Evolutionary conservation across 495 filamentous ascomycete genomes (phyloP).

Genomic region (Podospora pseudopauciseta): DNA sequence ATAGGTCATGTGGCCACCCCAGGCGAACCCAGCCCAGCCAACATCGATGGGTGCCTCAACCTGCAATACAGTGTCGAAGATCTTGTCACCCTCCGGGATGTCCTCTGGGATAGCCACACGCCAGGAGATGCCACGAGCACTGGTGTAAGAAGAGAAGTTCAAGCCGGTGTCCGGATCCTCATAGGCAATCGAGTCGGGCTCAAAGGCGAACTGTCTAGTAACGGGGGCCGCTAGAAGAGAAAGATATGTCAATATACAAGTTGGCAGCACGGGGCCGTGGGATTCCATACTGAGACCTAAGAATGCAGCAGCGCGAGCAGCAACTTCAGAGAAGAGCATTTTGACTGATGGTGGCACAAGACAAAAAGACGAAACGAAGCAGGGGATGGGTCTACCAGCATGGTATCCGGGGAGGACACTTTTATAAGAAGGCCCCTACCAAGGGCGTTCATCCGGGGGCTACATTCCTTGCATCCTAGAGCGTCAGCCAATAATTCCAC

Average conservation of each 20-base stretch:
- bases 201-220: conserved; percentile 26
- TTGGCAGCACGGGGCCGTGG: background rate
- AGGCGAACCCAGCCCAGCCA: conserved; percentile 46
- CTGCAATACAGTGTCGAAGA: conserved; percentile 44
- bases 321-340: conserved; percentile 24
- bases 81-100: conserved; percentile 26
- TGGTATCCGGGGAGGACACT: conserved; percentile 10
- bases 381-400: background rate
- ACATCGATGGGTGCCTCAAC: conserved; percentile 36
- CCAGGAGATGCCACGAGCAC: conserved; percentile 34
- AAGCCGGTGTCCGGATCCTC: conserved; percentile 41
- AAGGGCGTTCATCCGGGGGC: conserved; percentile 8
- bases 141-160: conserved; percentile 40
- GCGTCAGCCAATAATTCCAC: conserved; percentile 18
- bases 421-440: conserved; percentile 12
- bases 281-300: conserved; percentile 27
- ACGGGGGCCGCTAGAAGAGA: conserved; percentile 5
- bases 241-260: background rate
- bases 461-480: background rate
- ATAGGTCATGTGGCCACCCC: conserved; percentile 48
- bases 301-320: conserved; percentile 22
- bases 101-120: conserved; percentile 40
- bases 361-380: conserved; percentile 3
- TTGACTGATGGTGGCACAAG: conserved; percentile 12
- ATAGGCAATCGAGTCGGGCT: conserved; percentile 35